These are phyloP conservation scores for Ophiostoma fasciatum DNA, from an alignment of 2,329 filamentous ascomycete genomes.

Conservation along the genomic window DNA sequence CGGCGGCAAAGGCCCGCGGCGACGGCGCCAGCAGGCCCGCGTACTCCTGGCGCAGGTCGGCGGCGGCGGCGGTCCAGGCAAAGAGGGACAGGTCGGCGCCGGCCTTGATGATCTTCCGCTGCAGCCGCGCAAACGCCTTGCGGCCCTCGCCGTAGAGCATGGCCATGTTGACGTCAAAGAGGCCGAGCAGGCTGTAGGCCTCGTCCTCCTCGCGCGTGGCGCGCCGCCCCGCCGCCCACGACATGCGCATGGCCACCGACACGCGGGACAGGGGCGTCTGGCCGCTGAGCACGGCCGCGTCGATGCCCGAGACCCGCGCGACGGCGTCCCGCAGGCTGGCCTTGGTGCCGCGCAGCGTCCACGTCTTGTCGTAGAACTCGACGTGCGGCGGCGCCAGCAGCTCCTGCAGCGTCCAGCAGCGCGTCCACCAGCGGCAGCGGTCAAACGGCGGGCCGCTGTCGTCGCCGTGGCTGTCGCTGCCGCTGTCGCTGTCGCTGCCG, in stretches of 20 bases:
- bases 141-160: conserved; percentile 12
- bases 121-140: conserved; percentile 10
- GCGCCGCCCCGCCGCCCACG: conserved; percentile 9
- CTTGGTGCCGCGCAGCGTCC: conserved; percentile 9
- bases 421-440: conserved; percentile 8
- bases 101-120: conserved; percentile 8
- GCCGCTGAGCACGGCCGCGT: conserved; percentile 1
- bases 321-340: neutral
- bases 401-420: conserved; percentile 13
- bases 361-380: conserved; percentile 8
- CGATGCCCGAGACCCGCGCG: conserved; percentile 7
- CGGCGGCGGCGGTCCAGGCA: conserved; percentile 2
- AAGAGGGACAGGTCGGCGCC: conserved; percentile 7
- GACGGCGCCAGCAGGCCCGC: too few relatives aligned
- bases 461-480: neutral
- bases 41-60: too few relatives aligned
- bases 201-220: conserved; percentile 11
- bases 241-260: conserved; percentile 9
- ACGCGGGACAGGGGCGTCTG: neutral
- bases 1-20: too few relatives aligned
- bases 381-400: conserved; percentile 8
- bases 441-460: neutral
- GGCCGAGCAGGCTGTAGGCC: conserved; percentile 11
- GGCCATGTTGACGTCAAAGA: conserved; percentile 12
- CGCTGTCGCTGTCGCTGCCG: neutral